Conservation (phyloP, 2,329 filamentous ascomycete genomes). For the Ophiostoma himal-ulmi region DNA sequence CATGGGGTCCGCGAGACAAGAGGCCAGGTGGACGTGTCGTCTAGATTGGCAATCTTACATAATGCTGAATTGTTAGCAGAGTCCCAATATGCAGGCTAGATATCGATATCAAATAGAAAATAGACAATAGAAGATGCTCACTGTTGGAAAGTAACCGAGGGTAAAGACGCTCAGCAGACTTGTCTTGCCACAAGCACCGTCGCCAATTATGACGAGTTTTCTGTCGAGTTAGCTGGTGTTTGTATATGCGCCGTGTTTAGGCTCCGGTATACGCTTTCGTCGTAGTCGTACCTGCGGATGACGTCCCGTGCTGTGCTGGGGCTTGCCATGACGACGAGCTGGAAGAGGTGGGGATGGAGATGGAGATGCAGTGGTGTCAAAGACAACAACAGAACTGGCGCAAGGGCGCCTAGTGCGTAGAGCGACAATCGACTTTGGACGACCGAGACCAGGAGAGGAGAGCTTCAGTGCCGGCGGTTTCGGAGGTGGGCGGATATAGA, state of each 20-base stretch:
- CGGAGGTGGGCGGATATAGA: neutral
- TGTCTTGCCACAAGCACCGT: conserved; percentile 97
- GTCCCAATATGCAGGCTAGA: neutral
- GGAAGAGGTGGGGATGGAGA: neutral
- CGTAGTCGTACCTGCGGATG: conserved; percentile 35
- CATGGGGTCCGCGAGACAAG: neutral
- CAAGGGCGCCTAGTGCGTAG: neutral
- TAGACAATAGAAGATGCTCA: conserved; percentile 43
- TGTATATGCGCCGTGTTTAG: neutral
- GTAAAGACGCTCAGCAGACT: conserved; percentile 97
- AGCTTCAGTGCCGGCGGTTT: neutral
- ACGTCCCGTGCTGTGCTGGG: conserved; percentile 34
- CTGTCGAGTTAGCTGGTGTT: conserved; percentile 40
- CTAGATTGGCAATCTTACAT: conserved; percentile 39
- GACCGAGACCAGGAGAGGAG: neutral
- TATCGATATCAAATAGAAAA: neutral
- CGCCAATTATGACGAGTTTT: conserved; percentile 94
- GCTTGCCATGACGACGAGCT: conserved; percentile 32
- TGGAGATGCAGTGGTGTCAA: too few relatives aligned
- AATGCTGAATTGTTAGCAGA: conserved; percentile 43
- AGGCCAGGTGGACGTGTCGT: neutral
- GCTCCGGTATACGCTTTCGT: neutral
- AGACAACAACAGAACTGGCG: neutral
- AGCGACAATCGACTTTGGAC: neutral
- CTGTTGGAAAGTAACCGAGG: conserved; percentile 93